A percentile compares a stretch with the other conserved stretches of the same genome.
Conservation (phyloP, 106 monocot genomes). For the Platanthera guangdongensis region DNA sequence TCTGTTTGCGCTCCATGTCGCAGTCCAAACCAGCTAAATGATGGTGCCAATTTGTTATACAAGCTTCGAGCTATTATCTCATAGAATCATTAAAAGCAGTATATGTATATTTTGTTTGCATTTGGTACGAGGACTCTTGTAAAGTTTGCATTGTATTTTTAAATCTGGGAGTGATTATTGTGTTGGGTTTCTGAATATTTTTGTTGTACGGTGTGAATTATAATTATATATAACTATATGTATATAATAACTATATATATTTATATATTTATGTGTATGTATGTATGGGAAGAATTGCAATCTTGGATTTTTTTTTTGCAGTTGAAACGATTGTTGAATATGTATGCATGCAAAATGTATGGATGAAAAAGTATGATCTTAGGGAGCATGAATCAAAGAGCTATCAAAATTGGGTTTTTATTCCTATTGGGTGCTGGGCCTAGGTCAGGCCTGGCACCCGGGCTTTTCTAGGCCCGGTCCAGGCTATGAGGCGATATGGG, state of each 20-base stretch:
- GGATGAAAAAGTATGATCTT: too few relatives aligned
- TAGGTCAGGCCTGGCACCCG: accelerated
- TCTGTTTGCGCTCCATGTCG: slow-evolving; percentile 66
- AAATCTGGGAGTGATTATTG: neutral
- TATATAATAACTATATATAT: too few relatives aligned
- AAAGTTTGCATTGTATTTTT: neutral
- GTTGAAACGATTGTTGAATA: too few relatives aligned
- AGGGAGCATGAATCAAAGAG: too few relatives aligned
- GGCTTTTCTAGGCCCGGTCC: accelerated
- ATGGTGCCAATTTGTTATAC: slow-evolving; percentile 1
- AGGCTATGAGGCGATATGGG: too few relatives aligned
- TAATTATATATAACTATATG: neutral
- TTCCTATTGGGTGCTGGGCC: too few relatives aligned
- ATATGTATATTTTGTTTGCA: neutral
- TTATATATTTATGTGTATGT: too few relatives aligned
- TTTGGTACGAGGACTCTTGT: neutral
- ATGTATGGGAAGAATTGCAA: too few relatives aligned
- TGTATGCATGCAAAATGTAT: too few relatives aligned
- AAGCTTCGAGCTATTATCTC: neutral
- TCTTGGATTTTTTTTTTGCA: too few relatives aligned
- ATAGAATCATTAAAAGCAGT: neutral
- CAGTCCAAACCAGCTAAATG: slow-evolving; percentile 34
- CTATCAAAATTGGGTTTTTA: too few relatives aligned
- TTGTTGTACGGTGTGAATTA: neutral
- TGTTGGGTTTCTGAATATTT: neutral